phyloP scores from a whole-genome alignment of 2,329 filamentous ascomycete genomes.

The Trichoderma lentiforme region DNA sequence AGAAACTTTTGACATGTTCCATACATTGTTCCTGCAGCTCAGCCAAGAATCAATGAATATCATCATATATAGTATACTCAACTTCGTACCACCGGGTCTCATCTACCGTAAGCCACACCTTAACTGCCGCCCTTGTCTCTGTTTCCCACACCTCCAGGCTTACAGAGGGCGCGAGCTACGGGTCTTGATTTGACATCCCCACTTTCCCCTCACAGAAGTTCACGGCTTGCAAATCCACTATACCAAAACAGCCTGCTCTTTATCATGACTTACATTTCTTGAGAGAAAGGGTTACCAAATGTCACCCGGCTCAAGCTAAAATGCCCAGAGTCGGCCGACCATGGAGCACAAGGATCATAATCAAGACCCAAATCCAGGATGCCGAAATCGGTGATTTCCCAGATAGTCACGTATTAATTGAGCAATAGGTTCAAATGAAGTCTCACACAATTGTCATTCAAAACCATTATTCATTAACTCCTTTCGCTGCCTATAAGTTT shows the following conservation, averaged over 20 bases:
- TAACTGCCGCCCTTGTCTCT: not conserved
- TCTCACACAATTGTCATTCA: not conserved
- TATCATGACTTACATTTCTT: not conserved
- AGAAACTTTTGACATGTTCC: not conserved
- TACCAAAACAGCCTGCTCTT: not conserved
- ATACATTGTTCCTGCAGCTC: not conserved
- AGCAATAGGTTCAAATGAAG: not conserved
- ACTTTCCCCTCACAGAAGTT: not conserved
- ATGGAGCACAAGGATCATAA: not conserved
- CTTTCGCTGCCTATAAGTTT: not conserved
- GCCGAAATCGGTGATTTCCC: not conserved
- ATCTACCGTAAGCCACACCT: not conserved
- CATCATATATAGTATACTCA: not conserved
- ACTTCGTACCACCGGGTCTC: not conserved
- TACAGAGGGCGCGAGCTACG: conserved; percentile 5
- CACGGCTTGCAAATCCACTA: not conserved
- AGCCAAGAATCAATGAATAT: not conserved
- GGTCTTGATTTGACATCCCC: not conserved
- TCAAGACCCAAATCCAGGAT: not conserved
- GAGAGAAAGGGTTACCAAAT: not conserved
- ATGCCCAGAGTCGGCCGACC: not conserved
- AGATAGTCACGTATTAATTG: not conserved
- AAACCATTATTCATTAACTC: not conserved
- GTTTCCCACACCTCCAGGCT: not conserved
- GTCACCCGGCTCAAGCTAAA: not conserved